phyloP scores from a whole-genome alignment of 2,329 filamentous ascomycete genomes.

The Alternaria sp. region DNA sequence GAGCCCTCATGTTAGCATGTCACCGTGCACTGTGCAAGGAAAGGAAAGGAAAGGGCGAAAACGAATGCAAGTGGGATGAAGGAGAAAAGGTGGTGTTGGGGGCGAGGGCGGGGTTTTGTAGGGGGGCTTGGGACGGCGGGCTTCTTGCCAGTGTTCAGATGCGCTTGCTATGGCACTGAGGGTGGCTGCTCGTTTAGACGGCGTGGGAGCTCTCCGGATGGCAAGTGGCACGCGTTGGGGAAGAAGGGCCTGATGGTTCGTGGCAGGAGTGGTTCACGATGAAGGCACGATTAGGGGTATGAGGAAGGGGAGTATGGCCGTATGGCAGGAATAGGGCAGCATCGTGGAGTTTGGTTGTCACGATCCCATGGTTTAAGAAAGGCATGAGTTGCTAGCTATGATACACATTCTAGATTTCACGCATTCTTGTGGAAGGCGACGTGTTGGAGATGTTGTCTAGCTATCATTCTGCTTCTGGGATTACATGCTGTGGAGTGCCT shows the following conservation, averaged over 20 bases:
- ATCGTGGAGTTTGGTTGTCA: not conserved
- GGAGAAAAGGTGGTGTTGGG: not conserved
- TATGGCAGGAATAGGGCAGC: not conserved
- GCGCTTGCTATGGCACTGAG: not conserved
- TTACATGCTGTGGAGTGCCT: not conserved
- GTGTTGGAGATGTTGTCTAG: not conserved
- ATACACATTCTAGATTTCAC: not conserved
- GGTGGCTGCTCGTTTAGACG: not conserved
- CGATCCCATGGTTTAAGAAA: fast-evolving
- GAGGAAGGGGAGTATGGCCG: not conserved
- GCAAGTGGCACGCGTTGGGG: not conserved
- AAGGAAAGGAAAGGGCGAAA: not conserved
- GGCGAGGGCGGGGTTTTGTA: not conserved
- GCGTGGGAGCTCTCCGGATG: not conserved
- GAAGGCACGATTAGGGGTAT: not conserved
- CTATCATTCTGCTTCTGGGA: not conserved
- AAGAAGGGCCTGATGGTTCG: not conserved
- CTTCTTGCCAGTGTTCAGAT: not conserved
- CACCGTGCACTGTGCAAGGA: not conserved
- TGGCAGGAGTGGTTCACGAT: not conserved
- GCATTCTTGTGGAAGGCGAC: not conserved
- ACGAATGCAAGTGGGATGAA: not conserved
- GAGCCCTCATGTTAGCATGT: not conserved
- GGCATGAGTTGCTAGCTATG: not conserved
- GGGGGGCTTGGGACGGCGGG: not conserved